These are phyloP conservation scores for Calamus simplicifolius DNA, from an alignment of 176 grass and related monocot species.

Conservation along the genomic window DNA sequence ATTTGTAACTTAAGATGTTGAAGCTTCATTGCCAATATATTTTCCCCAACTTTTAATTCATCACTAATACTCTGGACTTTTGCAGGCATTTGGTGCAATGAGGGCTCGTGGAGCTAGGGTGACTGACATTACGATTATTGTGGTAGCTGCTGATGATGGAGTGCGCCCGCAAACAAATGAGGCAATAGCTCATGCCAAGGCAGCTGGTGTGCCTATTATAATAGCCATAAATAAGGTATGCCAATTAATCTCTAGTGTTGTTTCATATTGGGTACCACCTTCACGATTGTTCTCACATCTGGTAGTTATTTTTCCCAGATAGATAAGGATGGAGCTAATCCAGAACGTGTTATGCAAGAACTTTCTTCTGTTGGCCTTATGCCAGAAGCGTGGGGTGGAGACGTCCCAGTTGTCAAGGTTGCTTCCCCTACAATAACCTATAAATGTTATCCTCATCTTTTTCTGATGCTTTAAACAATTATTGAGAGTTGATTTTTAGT, in stretches of 20 bases:
- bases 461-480: no score
- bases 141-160: conserved; percentile 93
- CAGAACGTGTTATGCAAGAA: conserved; percentile 90
- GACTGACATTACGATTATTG: conserved; percentile 89
- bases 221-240: conserved; percentile 91
- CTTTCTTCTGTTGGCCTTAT: conserved; percentile 82
- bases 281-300: no score
- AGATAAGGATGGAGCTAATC: conserved; percentile 86
- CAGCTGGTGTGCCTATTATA: conserved; percentile 86
- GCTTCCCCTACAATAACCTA: neutral
- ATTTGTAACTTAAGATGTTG: no score
- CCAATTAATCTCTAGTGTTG: neutral
- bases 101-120: conserved; percentile 88
- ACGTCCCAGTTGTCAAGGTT: conserved; percentile 88
- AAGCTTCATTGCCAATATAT: no score
- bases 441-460: neutral
- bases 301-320: conserved; percentile 32
- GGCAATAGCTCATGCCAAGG: conserved; percentile 97
- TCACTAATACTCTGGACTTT: conserved; percentile 9
- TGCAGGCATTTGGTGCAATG: conserved; percentile 97
- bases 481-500: conserved; percentile 12
- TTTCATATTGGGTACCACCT: no score
- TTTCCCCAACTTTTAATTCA: no score
- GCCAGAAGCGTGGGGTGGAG: conserved; percentile 93
- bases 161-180: conserved; percentile 90